Base-by-base conservation (phyloP, 2,329 filamentous ascomycete genomes). In the Neospermospora avenae region DNA sequence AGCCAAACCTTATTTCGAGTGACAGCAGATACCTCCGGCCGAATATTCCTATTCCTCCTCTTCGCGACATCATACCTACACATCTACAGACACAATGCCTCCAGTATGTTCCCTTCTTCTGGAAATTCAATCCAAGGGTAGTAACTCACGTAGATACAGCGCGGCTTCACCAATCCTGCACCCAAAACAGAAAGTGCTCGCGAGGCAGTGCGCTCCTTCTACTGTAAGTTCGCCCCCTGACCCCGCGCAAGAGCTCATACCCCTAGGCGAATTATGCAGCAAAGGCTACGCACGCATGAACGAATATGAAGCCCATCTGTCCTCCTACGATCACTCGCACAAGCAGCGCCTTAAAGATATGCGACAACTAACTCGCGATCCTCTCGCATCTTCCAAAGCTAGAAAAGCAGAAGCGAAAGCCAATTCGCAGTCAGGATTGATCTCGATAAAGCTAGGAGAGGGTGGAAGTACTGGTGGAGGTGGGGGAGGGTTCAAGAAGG, bases 241-340 rank as follows among this genome's bases (percentile, higher is more conserved):
- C 41, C 25, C 11, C 25, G 28, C 6, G 31, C 37, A 11, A 48
- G 56, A 42, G 44, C 63, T 67, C 41, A 65, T 56, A 28, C 37
- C 7, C 1, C 2, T 59, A 80, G 80, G 85, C 78, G 84, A 87
- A 42, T 84, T 98, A 57, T 98, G 95, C 79, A 86, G 89, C 65
- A 98, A 98, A 77, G 93, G 93, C 69, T 99, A 98, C 77, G 86
- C 88, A 1, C 91, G 95, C 58, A 93, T 96, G 82, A 93, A 96
- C 72, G 93, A 98, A 74, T 97, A 96, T 74, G 93, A 98, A 75
- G 89, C 93, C 7, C 95, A 99, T 74, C 90, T 97, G 59, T 87
- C 87, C 65, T 95, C 90, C 70, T 98, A 98, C 75, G 95, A 98
- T 73, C 95, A 99, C 76, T 90, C 90, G 69, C 95, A 99, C 76